A percentile compares a stretch with the other conserved stretches of the same genome.
These are phyloP conservation scores for Fragaria nilgerrensis DNA, from an alignment of 306 rosid genomes.

Conservation along the genomic window DNA sequence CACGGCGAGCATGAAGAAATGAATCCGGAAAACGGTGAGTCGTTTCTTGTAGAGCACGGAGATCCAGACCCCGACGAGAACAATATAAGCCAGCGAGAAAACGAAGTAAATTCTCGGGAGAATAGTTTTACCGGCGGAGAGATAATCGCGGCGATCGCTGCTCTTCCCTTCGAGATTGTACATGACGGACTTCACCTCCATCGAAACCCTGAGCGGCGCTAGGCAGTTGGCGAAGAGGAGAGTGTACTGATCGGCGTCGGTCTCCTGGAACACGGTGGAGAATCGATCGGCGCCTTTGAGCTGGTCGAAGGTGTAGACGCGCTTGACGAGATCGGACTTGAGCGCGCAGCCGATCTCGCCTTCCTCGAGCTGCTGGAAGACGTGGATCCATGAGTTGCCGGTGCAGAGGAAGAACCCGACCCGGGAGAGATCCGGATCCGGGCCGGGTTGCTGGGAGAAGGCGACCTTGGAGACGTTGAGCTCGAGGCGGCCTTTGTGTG, in stretches of 20 bases:
- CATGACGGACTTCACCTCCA: conserved; percentile 78
- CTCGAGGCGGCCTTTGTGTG: conserved; percentile 74
- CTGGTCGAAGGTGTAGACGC: conserved; percentile 48
- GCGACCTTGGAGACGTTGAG: conserved; percentile 56
- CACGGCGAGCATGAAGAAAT: conserved; percentile 90
- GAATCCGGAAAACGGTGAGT: conserved; percentile 73
- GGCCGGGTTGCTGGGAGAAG: conserved; percentile 38
- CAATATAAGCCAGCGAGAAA: conserved; percentile 52
- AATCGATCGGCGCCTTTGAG: conserved; percentile 31
- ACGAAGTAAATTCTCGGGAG: conserved; percentile 78
- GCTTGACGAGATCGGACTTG: conserved; percentile 55
- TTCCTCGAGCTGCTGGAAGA: conserved; percentile 68
- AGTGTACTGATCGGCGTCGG: conserved; percentile 77
- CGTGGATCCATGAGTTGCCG: conserved; percentile 72
- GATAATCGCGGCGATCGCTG: conserved; percentile 53
- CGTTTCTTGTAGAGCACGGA: conserved; percentile 68
- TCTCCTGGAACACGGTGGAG: conserved; percentile 33
- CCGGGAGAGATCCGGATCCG: conserved; percentile 49
- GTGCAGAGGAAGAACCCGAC: conserved; percentile 88
- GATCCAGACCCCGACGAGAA: conserved; percentile 60
- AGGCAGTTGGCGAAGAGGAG: conserved; percentile 85
- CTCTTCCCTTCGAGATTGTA: conserved; percentile 79
- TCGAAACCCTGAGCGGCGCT: conserved; percentile 41
- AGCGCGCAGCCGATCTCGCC: conserved; percentile 65
- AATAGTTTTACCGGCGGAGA: conserved; percentile 74